phyloP scores from a whole-genome alignment of 352 stramenopile genomes.

The Salisapilia sapeloensis region DNA sequence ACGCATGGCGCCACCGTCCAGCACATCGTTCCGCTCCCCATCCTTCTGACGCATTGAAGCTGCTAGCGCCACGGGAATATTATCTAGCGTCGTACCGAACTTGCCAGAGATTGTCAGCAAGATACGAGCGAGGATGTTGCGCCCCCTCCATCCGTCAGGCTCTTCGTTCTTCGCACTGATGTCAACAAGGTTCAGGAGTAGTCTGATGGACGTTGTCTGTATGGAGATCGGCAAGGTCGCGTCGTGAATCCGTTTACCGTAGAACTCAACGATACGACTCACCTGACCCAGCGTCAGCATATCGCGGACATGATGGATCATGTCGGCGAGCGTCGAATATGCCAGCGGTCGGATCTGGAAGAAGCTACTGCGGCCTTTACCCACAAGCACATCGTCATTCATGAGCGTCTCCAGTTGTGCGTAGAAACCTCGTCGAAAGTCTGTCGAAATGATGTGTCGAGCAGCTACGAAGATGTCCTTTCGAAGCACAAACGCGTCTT shows the following conservation, averaged over 20 bases:
- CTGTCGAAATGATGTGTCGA: constrained; percentile 93
- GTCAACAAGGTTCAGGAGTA: constrained; percentile 95
- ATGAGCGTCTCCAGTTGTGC: constrained; percentile 89
- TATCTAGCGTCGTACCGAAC: constrained; percentile 80
- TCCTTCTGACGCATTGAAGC: constrained; percentile 22
- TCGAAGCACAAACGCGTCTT: constrained; percentile 86
- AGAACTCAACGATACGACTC: constrained; percentile 88
- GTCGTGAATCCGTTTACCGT: constrained; percentile 86
- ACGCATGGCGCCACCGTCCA: constrained; percentile 76
- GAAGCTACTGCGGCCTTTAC: constrained; percentile 62
- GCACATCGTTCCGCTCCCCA: constrained; percentile 31
- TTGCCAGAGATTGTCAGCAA: constrained; percentile 90
- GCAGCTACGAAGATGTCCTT: constrained; percentile 95
- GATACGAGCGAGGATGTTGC: constrained; percentile 83
- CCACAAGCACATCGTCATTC: constrained; percentile 90
- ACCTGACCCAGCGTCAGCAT: constrained; percentile 91
- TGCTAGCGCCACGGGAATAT: constrained; percentile 43
- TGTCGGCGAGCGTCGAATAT: constrained; percentile 95
- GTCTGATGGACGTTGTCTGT: constrained; percentile 90
- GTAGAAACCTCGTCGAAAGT: constrained; percentile 95
- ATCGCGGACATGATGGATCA: constrained; percentile 94
- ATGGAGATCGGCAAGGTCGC: constrained; percentile 89
- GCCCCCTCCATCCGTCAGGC: constrained; percentile 67
- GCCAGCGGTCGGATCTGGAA: constrained; percentile 88
- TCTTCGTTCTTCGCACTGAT: constrained; percentile 93